Base-by-base conservation (phyloP, 805 yeast genomes). In the Lipomyces chichibuensis region DNA sequence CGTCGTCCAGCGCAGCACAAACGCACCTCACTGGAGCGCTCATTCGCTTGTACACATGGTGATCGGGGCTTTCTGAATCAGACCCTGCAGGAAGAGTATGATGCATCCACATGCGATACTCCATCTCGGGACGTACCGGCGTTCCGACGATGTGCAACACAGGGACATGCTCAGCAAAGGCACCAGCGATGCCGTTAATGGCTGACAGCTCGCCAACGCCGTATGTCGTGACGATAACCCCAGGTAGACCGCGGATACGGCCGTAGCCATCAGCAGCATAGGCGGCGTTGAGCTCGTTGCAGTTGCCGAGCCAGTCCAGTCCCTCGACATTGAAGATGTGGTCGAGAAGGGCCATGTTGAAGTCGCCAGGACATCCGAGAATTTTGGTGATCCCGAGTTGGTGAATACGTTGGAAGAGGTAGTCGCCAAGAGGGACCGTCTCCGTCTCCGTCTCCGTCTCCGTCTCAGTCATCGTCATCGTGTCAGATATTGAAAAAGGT, bases 121-220 rank as follows among this genome's bases (percentile, higher is more conserved):
- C 77, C 75, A 81, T 78, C 61, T 77, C 72, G 64, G 79, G 75
- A 59, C 81, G 77, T 53, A 80, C 76, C 6, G 92, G 87, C 67
- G 91, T 87, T 52, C 97, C 97, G 20, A 92, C 97, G 71, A 92
- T 87, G 78, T 91, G 97, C 65, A 92, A 80, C 1, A 92, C 80
- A 6, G 95, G 95, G 55, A 88, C 88, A 72, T 82, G 85, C 78
- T 92, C 97, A 43, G 96, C 89, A 79, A 84, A 88, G 0, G 97
- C 85, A 60, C 97, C 97, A 39, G 92, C 82, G 63, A 91, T 80
- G 59, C 96, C 97, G 55, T 66, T 66, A 69, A 91, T 74, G 1
- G 96, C 96, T 66, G 92, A 86, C 69, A 91, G 82, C 76, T 92
- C 97, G 65, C 97, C 97, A 20, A 92, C 97, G 60, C 97, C 97